These are phyloP conservation scores for Acanthochlamys bracteata DNA, from an alignment of 106 monocot genomes.

Conservation along the genomic window DNA sequence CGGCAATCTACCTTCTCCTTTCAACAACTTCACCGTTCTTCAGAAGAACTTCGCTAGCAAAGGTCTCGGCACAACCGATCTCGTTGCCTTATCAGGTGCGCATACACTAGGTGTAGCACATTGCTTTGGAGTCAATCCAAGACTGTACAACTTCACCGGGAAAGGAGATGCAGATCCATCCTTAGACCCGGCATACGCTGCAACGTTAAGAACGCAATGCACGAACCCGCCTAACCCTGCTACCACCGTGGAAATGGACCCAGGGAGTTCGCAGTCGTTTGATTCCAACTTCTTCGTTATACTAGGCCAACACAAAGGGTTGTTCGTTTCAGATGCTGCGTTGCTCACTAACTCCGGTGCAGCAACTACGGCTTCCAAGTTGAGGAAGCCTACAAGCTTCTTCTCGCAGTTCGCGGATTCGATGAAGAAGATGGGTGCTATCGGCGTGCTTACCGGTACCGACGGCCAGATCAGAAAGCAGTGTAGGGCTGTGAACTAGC, in stretches of 20 bases:
- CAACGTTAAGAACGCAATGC: background rate
- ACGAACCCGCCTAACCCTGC: background rate
- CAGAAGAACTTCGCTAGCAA: slow-evolving; percentile 56
- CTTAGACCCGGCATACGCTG: background rate
- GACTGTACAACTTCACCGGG: slow-evolving; percentile 2
- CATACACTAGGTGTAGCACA: slow-evolving; percentile 1
- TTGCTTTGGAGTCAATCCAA: background rate
- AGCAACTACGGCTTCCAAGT: background rate
- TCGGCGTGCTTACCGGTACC: slow-evolving; percentile 36
- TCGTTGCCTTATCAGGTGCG: slow-evolving; percentile 25
- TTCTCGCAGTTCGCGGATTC: slow-evolving; percentile 44
- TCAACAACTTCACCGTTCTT: slow-evolving; percentile 55
- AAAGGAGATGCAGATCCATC: slow-evolving; percentile 1
- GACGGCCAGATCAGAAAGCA: slow-evolving; percentile 48
- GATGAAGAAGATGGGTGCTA: slow-evolving; percentile 62
- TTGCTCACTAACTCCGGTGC: background rate
- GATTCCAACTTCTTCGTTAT: background rate
- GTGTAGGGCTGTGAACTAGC: slow-evolving; percentile 27
- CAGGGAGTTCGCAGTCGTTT: background rate
- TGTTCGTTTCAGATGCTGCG: background rate
- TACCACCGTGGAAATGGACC: background rate
- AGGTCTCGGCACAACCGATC: slow-evolving; percentile 49
- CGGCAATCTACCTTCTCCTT: slow-evolving; percentile 60
- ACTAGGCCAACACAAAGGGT: background rate
- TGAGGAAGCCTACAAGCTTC: slow-evolving; percentile 11